Evolutionary conservation across 1,284 basidiomycete species (phyloP).

Genomic region (Ganoderma multipileum): DNA sequence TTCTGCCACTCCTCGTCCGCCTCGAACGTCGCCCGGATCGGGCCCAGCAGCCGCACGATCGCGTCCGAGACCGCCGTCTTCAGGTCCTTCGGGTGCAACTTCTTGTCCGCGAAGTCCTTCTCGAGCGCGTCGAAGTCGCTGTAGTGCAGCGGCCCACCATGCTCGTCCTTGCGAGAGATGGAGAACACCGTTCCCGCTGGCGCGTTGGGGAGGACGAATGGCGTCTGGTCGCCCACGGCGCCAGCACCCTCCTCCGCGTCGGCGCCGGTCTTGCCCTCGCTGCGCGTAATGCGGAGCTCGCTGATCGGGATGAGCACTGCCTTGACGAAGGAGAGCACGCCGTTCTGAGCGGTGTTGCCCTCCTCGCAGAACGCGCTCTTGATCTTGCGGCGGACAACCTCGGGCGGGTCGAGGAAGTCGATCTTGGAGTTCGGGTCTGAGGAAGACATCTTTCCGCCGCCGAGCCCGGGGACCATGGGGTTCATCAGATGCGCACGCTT

Average conservation of each 20-base stretch:
- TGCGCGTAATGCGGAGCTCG: conserved; percentile 71
- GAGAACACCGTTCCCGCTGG: conserved; percentile 88
- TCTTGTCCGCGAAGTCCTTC: conserved; percentile 79
- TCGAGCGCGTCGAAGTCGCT: conserved; percentile 70
- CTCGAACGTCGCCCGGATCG: conserved; percentile 83
- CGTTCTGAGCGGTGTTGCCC: conserved; percentile 91
- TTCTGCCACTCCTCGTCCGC: conserved; percentile 84
- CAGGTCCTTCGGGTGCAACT: conserved; percentile 90
- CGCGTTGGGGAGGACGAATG: conserved; percentile 71
- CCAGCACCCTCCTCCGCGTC: conserved; percentile 49
- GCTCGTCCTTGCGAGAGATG: conserved; percentile 79
- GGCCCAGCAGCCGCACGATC: conserved; percentile 81
- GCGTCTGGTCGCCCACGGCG: conserved; percentile 55
- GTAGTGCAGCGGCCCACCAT: conserved; percentile 88
- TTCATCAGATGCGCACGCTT: conserved; percentile 99
- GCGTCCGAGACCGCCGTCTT: conserved; percentile 85
- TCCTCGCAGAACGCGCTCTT: conserved; percentile 95
- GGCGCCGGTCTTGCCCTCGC: conserved; percentile 48
- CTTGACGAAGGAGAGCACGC: conserved; percentile 88
- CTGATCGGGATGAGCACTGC: conserved; percentile 92
- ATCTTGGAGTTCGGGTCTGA: conserved; percentile 98
- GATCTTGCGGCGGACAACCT: conserved; percentile 88
- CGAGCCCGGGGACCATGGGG: conserved; percentile 95
- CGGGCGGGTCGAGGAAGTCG: conserved; percentile 93
- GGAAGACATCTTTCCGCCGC: conserved; percentile 98